Conservation (phyloP, 345 rosid genomes). For the Arabis alpina region DNA sequence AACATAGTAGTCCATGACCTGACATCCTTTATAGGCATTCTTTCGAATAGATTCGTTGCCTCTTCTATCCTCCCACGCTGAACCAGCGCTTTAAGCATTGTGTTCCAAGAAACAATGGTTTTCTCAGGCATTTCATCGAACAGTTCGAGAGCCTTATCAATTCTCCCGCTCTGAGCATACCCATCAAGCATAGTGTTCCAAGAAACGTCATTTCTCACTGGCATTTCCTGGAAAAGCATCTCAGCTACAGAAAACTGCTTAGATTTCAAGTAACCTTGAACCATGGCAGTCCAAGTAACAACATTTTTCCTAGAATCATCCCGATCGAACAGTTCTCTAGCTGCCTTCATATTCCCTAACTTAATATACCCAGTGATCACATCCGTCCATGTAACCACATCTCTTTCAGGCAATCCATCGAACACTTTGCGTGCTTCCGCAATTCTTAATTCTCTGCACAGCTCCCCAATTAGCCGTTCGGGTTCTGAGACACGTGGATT, state of each 20-base stretch:
- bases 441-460: constrained; percentile 53
- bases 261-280: constrained; percentile 58
- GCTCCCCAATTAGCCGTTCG: constrained; percentile 55
- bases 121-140: constrained; percentile 66
- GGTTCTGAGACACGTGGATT: constrained; percentile 35
- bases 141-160: constrained; percentile 52
- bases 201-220: constrained; percentile 63
- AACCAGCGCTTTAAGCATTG: constrained; percentile 53
- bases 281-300: constrained; percentile 80
- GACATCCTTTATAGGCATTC: constrained; percentile 68
- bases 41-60: constrained; percentile 54
- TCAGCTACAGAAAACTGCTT: constrained; percentile 58
- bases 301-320: constrained; percentile 64
- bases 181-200: constrained; percentile 85
- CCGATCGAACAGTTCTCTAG: constrained; percentile 60
- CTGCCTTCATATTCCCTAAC: constrained; percentile 61
- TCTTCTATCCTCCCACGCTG: constrained; percentile 64
- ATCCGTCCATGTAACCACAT: constrained; percentile 71
- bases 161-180: constrained; percentile 51
- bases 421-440: constrained; percentile 65
- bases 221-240: constrained; percentile 66
- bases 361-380: constrained; percentile 64
- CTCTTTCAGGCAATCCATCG: constrained; percentile 63
- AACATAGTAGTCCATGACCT: constrained; percentile 73
- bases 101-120: constrained; percentile 73